These are phyloP conservation scores for Symmetrospora coprosmae DNA, from an alignment of 768 basidiomycete species.

Conservation along the genomic window DNA sequence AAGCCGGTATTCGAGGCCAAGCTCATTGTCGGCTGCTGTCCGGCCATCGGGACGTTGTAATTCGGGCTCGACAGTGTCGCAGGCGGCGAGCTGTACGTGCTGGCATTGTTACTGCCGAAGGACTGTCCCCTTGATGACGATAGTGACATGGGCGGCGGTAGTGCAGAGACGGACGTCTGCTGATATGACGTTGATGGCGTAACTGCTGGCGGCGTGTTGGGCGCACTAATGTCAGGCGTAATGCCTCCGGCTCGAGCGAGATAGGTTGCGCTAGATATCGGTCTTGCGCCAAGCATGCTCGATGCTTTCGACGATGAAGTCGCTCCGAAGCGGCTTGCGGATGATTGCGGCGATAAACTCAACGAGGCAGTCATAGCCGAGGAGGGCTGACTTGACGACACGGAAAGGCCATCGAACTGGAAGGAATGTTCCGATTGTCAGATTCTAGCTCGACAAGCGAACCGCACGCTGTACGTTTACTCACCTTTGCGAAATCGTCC, in stretches of 20 bases:
- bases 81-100: neutral
- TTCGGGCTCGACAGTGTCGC: conserved; percentile 9
- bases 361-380: neutral
- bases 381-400: neutral
- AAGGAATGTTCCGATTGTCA: neutral
- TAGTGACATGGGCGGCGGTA: neutral
- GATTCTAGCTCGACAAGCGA: neutral
- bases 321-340: neutral
- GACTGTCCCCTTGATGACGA: neutral
- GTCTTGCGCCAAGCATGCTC: conserved; percentile 3
- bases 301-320: neutral
- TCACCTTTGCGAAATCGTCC: neutral
- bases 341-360: neutral
- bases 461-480: neutral
- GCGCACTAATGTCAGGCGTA: conserved; percentile 6
- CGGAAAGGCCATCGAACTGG: neutral
- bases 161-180: neutral
- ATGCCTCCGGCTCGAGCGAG: neutral
- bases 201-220: neutral
- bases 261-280: neutral
- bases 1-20: neutral
- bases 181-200: neutral
- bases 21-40: neutral
- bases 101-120: neutral
- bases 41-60: conserved; percentile 10